Evolutionary conservation across 768 basidiomycete genomes (phyloP).

Genomic region (Psilocybe cubensis): DNA sequence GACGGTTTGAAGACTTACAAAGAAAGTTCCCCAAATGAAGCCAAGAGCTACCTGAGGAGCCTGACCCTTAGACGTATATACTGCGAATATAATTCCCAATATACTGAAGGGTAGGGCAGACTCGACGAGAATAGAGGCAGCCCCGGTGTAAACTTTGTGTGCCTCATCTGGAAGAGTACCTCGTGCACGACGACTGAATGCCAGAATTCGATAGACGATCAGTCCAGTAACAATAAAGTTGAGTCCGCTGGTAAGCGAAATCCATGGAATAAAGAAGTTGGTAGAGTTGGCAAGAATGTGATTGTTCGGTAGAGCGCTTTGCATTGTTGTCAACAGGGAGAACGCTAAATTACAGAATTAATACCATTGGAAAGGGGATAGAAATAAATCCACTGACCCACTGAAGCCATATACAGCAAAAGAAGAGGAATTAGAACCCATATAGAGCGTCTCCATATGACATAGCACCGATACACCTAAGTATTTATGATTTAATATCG

Average conservation of each 20-base stretch:
- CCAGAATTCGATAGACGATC: constrained; percentile 3
- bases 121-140: constrained; percentile 4
- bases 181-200: background rate
- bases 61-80: background rate
- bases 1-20: background rate
- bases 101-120: constrained; percentile 1
- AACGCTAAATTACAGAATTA: too few species aligned
- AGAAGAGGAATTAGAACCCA: background rate
- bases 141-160: background rate
- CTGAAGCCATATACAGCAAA: background rate
- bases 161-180: background rate
- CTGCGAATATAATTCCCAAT: constrained; percentile 3
- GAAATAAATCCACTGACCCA: background rate
- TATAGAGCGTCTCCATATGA: background rate
- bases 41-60: background rate
- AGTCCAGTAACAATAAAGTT: constrained; percentile 1
- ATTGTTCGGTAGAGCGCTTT: background rate
- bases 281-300: background rate
- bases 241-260: background rate
- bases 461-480: constrained; percentile 6
- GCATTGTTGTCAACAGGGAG: background rate
- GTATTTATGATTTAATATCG: background rate
- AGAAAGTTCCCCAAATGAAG: constrained; percentile 1
- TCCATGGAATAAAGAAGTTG: constrained; percentile 9
- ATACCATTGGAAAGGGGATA: too few species aligned